Evolutionary conservation across 805 yeast species (phyloP).

Genomic region (Nakazawaea sp.): DNA sequence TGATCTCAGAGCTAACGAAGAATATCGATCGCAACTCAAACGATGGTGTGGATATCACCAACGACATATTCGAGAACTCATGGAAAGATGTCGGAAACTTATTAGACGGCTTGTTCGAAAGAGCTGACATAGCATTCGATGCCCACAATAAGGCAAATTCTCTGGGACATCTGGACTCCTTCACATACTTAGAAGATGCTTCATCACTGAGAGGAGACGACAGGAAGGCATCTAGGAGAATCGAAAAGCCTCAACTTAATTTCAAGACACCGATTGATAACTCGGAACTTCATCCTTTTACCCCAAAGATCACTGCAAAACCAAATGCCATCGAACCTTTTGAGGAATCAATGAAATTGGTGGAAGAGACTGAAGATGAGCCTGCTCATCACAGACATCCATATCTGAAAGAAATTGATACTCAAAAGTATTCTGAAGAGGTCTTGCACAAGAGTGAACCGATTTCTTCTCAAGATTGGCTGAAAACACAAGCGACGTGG

Average conservation of each 20-base stretch:
- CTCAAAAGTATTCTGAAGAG: constrained; percentile 59
- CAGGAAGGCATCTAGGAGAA: constrained; percentile 20
- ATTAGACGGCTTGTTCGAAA: constrained; percentile 70
- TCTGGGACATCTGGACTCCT: constrained; percentile 16
- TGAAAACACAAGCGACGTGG: constrained; percentile 57
- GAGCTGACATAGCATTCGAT: constrained; percentile 65
- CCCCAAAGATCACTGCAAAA: constrained; percentile 62
- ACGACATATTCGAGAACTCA: constrained; percentile 35
- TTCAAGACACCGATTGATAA: constrained; percentile 63
- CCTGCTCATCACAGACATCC: constrained; percentile 75
- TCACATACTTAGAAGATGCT: constrained; percentile 48
- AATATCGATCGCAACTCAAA: constrained; percentile 24
- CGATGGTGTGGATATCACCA: constrained; percentile 28
- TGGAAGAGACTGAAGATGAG: constrained; percentile 28
- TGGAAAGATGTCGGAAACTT: constrained; percentile 62
- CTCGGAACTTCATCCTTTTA: constrained; percentile 64
- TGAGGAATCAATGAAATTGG: constrained; percentile 40
- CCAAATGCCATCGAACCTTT: constrained; percentile 62
- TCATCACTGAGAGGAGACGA: constrained; percentile 12
- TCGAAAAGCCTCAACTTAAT: constrained; percentile 61
- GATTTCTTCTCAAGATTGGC: constrained; percentile 55
- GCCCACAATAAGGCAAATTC: constrained; percentile 19
- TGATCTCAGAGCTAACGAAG: constrained; percentile 39
- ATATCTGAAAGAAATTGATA: constrained; percentile 65
- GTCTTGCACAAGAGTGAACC: constrained; percentile 30